phyloP scores from a whole-genome alignment of 495 filamentous ascomycete genomes.

The Alectoria sarmentosa region DNA sequence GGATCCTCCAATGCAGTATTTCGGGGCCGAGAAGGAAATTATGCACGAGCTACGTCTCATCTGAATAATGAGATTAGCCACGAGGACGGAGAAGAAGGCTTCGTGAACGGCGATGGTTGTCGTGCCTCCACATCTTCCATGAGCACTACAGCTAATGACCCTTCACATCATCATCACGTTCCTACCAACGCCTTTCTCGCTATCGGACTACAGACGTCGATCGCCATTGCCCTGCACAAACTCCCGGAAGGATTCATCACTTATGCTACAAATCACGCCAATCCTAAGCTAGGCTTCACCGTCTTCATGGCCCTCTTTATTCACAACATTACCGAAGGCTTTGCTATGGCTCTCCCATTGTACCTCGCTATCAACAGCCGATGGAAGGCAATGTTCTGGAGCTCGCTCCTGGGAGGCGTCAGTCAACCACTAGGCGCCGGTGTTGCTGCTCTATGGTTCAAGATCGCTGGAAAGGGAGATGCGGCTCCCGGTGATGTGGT shows the following conservation, averaged over 20 bases:
- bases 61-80: background rate
- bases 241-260: conserved; percentile 98
- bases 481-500: conserved; percentile 46
- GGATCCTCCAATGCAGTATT: conserved; percentile 16
- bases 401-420: conserved; percentile 73
- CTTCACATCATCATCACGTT: conserved; percentile 80
- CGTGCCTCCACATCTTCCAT: conserved; percentile 12
- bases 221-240: conserved; percentile 94
- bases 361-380: conserved; percentile 79
- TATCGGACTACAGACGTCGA: conserved; percentile 85
- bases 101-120: background rate
- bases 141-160: conserved; percentile 28
- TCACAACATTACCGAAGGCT: conserved; percentile 96
- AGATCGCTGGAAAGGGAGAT: conserved; percentile 38
- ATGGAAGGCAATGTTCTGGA: conserved; percentile 74
- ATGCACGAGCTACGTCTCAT: conserved; percentile 9
- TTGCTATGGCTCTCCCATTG: conserved; percentile 84
- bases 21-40: conserved; percentile 18
- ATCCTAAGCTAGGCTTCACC: conserved; percentile 73
- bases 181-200: conserved; percentile 88
- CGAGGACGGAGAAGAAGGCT: background rate
- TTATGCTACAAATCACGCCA: conserved; percentile 95
- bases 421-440: conserved; percentile 82
- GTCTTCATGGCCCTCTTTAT: conserved; percentile 95
- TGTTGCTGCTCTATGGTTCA: conserved; percentile 77